These are phyloP conservation scores for Colletotrichum tropicicola DNA, from an alignment of 2,329 filamentous ascomycete species.

Conservation along the genomic window DNA sequence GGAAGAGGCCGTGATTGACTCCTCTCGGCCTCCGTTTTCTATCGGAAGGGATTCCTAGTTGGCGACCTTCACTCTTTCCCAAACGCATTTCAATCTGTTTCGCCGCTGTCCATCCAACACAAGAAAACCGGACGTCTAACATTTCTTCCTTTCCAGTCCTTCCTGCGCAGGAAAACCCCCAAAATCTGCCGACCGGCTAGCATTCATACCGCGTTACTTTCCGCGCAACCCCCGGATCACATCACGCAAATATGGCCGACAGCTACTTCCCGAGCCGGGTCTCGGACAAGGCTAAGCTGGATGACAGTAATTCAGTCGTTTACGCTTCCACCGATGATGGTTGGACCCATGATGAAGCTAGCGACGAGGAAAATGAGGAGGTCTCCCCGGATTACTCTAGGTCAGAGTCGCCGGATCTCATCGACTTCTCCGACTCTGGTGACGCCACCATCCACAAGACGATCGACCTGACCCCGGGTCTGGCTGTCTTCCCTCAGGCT, in stretches of 20 bases:
- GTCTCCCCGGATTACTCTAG: background rate
- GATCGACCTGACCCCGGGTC: background rate
- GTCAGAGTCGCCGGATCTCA: background rate
- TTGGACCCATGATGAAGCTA: slow-evolving; percentile 1
- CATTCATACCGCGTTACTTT: no score
- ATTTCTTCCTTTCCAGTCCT: no score
- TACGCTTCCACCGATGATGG: slow-evolving; percentile 24
- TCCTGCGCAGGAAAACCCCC: background rate
- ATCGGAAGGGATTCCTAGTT: no score
- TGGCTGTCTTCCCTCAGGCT: background rate
- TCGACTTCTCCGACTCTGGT: slow-evolving; percentile 1
- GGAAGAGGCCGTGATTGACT: no score
- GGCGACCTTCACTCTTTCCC: no score
- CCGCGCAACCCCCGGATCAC: no score
- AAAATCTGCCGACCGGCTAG: no score
- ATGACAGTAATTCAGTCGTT: background rate
- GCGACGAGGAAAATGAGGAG: background rate
- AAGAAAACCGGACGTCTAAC: no score
- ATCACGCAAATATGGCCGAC: background rate
- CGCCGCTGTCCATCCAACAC: no score
- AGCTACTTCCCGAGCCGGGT: background rate
- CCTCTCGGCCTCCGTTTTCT: no score
- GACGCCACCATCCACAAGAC: background rate
- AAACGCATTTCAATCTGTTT: no score
- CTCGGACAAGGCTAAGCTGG: background rate